Conservation (phyloP, 2,329 filamentous ascomycete genomes). For the Penicillium sp. region DNA sequence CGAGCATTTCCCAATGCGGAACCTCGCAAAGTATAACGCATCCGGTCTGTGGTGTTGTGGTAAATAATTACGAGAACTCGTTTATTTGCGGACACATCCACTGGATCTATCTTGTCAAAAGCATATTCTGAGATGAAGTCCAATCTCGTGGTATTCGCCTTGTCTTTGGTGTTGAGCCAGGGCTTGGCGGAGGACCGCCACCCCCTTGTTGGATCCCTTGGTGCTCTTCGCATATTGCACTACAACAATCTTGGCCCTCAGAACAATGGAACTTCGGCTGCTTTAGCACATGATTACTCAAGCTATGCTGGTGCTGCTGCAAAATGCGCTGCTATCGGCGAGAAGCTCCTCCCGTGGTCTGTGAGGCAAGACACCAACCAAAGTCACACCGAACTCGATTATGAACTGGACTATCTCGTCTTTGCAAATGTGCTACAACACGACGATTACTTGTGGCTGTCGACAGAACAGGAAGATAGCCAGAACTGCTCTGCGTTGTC, state of each 20-base stretch:
- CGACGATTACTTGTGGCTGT: slow-evolving; percentile 15
- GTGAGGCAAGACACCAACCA: slow-evolving; percentile 5
- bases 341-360: slow-evolving; percentile 15
- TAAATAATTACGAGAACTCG: background rate
- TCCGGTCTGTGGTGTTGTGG: background rate
- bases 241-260: slow-evolving; percentile 21
- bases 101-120: background rate
- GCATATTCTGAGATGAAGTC: background rate
- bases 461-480: background rate
- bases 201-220: slow-evolving; percentile 10
- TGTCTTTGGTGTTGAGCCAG: background rate
- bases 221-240: slow-evolving; percentile 18
- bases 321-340: slow-evolving; percentile 20
- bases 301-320: slow-evolving; percentile 8
- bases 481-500: slow-evolving; percentile 17
- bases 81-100: background rate
- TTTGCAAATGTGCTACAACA: slow-evolving; percentile 10
- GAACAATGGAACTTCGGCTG: slow-evolving; percentile 22
- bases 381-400: slow-evolving; percentile 7
- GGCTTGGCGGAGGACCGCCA: background rate
- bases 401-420: slow-evolving; percentile 19
- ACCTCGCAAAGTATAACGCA: background rate
- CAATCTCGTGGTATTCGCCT: background rate
- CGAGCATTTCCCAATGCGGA: background rate
- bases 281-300: slow-evolving; percentile 14